Evolutionary conservation across 148 eudicot genomes (phyloP), one percentile per base, ranked within the genome.

Genomic region (Diospyros kaki): DNA sequence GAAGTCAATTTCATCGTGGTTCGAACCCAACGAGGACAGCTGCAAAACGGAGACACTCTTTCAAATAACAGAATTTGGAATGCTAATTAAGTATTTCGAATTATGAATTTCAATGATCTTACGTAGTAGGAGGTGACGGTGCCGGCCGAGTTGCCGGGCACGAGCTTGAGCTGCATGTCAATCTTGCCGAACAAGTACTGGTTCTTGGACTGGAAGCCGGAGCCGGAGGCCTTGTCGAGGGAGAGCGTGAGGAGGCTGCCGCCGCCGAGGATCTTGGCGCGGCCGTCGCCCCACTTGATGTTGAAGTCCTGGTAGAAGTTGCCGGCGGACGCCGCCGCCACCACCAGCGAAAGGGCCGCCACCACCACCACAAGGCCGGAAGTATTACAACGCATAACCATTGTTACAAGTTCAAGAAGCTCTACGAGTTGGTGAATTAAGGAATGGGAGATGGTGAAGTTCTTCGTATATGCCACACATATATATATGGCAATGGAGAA

Each of bases 101-200:
- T 9, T 28, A 66, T 66, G 1, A 5, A 18, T 66, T 66, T 13
- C 9, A 51, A 53, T 17, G 8, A 69, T 28, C 73, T 51, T 69
- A 69, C 73, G 38, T 69, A 69, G 14, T 69, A 69, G 9, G 73
- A 51, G 15, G 73, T 69, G 52, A 69, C 73, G 14, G 73, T 69
- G 58, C 73, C 73, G 28, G 73, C 73, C 17, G 73, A 69, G 60
- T 69, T 69, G 38, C 60, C 73, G 14, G 73, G 44, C 12, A 69
- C 60, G 9, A 69, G 73, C 52, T 69, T 69, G 4, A 69, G 9
- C 44, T 69, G 73, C 73, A 69, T 28, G 28, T 28, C 28, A 28
- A 28, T 28, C 28, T 28, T 28, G 28, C 28, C 28, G 28, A 28
- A 28, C 73, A 39, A 59, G 53, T 2, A 44, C 59, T 28, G 51